These are phyloP conservation scores for Penicillium occitanis DNA, from an alignment of 2,329 filamentous ascomycete species.

Conservation along the genomic window DNA sequence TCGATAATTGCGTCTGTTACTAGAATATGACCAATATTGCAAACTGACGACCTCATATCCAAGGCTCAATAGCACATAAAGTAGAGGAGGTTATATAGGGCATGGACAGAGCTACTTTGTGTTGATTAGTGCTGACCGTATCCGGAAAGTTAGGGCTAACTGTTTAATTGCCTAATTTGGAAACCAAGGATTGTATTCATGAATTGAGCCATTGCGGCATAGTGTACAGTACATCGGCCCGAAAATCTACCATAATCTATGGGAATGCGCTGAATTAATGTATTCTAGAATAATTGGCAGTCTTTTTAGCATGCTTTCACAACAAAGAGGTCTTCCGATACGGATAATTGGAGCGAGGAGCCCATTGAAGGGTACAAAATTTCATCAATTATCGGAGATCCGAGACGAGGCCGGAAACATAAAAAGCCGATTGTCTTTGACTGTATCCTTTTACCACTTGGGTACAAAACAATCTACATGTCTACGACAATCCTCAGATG, in stretches of 20 bases:
- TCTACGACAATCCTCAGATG: background rate
- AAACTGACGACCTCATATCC: background rate
- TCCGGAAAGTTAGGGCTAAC: slow-evolving; percentile 5
- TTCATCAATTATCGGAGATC: background rate
- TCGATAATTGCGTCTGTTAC: background rate
- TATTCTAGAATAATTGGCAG: background rate
- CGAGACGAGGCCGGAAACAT: background rate
- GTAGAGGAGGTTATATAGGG: background rate
- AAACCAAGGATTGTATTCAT: background rate
- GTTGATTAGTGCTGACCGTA: background rate
- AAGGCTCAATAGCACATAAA: background rate
- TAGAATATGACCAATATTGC: background rate
- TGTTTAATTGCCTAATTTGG: background rate
- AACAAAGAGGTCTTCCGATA: background rate
- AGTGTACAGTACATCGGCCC: background rate
- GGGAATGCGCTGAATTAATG: background rate
- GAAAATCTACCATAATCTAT: background rate
- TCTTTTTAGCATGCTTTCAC: background rate
- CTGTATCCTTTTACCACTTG: background rate
- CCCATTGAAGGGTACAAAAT: background rate
- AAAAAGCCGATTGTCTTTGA: background rate
- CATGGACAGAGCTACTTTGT: background rate
- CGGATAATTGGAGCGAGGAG: background rate
- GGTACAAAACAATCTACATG: background rate
- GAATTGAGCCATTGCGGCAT: background rate